Percentiles rank a stretch among this genome's conserved stretches.
These are phyloP conservation scores for Mucor lusitanicus DNA, from an alignment of 371 early-diverging fungal genomes.

Conservation along the genomic window DNA sequence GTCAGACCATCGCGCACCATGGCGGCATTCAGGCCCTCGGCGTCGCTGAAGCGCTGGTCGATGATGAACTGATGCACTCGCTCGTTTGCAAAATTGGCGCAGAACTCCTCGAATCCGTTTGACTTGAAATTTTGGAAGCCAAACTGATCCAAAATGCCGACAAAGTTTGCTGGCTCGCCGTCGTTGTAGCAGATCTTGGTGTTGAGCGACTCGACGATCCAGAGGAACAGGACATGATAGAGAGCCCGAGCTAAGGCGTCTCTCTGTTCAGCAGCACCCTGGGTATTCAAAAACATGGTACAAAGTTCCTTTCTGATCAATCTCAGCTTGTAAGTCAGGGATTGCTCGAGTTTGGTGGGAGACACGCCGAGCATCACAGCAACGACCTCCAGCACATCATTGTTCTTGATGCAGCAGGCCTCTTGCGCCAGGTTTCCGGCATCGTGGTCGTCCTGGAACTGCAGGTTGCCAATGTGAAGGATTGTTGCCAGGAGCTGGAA, in stretches of 20 bases:
- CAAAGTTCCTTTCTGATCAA: conserved; percentile 70
- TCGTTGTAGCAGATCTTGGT: conserved; percentile 65
- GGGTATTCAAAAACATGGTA: conserved; percentile 76
- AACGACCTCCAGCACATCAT: conserved; percentile 66
- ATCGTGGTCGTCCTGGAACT: conserved; percentile 62
- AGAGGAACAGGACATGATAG: conserved; percentile 75
- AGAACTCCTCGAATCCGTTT: conserved; percentile 78
- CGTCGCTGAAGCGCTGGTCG: conserved; percentile 67
- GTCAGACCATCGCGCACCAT: conserved; percentile 39
- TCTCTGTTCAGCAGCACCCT: conserved; percentile 58
- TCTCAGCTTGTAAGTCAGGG: conserved; percentile 62
- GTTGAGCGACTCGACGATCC: conserved; percentile 81
- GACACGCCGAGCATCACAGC: conserved; percentile 79
- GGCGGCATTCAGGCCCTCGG: conserved; percentile 21
- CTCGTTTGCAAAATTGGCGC: conserved; percentile 88
- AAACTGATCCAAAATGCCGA: conserved; percentile 74
- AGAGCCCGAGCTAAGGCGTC: conserved; percentile 72
- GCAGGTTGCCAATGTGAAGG: conserved; percentile 70
- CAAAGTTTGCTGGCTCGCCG: conserved; percentile 64
- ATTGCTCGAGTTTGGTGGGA: conserved; percentile 55
- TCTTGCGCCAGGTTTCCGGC: conserved; percentile 52
- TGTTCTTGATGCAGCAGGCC: conserved; percentile 52
- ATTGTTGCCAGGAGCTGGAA: conserved; percentile 72
- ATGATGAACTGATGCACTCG: conserved; percentile 74
- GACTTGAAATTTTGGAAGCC: conserved; percentile 67